Evolutionary conservation across 106 monocot genomes (phyloP).

Genomic region (Acanthochlamys bracteata): DNA sequence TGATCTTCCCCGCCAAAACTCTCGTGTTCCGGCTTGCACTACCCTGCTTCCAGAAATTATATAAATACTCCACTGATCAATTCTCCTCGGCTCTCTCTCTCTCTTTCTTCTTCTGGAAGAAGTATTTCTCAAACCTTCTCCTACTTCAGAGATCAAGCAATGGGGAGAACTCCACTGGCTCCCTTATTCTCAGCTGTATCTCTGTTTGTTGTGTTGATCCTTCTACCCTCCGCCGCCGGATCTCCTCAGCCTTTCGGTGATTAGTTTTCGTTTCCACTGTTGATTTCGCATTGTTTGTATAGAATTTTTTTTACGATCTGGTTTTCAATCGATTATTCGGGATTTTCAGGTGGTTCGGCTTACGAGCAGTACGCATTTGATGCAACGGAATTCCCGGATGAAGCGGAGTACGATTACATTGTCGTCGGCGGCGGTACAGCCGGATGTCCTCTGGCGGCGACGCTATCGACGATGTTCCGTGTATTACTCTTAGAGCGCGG

Average conservation of each 20-base stretch:
- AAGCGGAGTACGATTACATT: conserved; percentile 67
- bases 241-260: background rate
- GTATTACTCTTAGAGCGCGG: conserved; percentile 74
- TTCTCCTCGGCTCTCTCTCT: no score
- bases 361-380: conserved; percentile 50
- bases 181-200: no score
- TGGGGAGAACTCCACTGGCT: no score
- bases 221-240: background rate
- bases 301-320: background rate
- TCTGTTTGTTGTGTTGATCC: no score
- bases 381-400: conserved; percentile 39
- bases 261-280: background rate
- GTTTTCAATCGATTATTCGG: background rate
- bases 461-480: conserved; percentile 34
- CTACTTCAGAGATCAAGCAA: no score
- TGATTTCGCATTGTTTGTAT: background rate
- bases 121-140: no score
- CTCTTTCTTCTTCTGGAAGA: no score
- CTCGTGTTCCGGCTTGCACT: background rate
- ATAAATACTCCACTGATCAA: no score
- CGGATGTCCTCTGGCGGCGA: conserved; percentile 74
- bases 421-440: conserved; percentile 68
- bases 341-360: background rate
- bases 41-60: no score
- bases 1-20: background rate